phyloP scores from a whole-genome alignment of 148 eudicot species.

The Pouteria glomerata region DNA sequence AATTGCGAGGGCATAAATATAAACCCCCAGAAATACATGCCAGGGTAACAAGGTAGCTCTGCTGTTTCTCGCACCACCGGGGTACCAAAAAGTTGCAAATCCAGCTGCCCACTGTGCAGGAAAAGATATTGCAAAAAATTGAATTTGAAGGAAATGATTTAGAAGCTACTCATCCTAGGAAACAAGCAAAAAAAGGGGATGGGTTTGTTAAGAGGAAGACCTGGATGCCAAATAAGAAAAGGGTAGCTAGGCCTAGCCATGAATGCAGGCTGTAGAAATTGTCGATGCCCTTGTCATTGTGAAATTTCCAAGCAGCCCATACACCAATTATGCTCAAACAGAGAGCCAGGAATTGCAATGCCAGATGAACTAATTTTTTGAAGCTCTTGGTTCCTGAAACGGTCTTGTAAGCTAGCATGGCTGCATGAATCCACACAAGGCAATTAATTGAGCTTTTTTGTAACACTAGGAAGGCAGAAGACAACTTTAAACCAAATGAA shows the following conservation, averaged over 20 bases:
- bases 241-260: slow-evolving; percentile 82
- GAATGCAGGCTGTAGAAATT: slow-evolving; percentile 95
- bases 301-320: slow-evolving; percentile 84
- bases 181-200: background rate
- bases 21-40: slow-evolving; percentile 82
- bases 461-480: background rate
- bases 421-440: no score
- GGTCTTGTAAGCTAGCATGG: slow-evolving; percentile 93
- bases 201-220: slow-evolving; percentile 32
- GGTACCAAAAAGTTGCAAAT: slow-evolving; percentile 84
- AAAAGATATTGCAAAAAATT: background rate
- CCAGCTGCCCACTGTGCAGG: slow-evolving; percentile 69
- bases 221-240: slow-evolving; percentile 72
- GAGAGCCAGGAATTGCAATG: slow-evolving; percentile 65
- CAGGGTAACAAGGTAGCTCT: slow-evolving; percentile 64
- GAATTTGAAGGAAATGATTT: no score
- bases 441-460: background rate
- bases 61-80: slow-evolving; percentile 80
- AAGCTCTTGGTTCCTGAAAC: slow-evolving; percentile 74
- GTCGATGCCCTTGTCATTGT: slow-evolving; percentile 73
- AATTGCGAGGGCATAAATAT: slow-evolving; percentile 79
- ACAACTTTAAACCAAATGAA: background rate
- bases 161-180: background rate
- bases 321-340: slow-evolving; percentile 62
- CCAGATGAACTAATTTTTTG: slow-evolving; percentile 71